Evolutionary conservation across 768 basidiomycete species (phyloP).

Genomic region (Amanita jacksonii): DNA sequence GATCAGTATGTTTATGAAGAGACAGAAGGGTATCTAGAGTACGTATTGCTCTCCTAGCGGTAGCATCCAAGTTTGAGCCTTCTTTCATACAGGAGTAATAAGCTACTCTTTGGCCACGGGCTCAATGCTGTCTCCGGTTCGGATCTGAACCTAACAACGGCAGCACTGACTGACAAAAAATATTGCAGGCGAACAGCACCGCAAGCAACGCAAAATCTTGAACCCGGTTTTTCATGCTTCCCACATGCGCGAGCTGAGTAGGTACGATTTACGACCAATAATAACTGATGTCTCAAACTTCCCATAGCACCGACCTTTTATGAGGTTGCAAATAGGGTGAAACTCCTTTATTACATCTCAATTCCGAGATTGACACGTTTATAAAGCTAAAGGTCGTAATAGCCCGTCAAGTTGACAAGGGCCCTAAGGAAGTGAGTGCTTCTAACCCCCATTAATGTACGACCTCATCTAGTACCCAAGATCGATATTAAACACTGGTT

Average conservation of each 20-base stretch:
- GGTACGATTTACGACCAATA: not conserved
- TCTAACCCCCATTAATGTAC: not conserved
- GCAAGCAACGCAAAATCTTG: slow-evolving; percentile 32
- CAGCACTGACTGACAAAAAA: slow-evolving; percentile 18
- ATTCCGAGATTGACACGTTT: not conserved
- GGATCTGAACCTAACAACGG: slow-evolving; percentile 7
- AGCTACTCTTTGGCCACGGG: not conserved
- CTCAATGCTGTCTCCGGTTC: not conserved
- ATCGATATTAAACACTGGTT: slow-evolving; percentile 26
- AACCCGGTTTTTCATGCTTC: slow-evolving; percentile 33
- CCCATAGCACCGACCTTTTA: slow-evolving; percentile 25
- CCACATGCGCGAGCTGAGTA: slow-evolving; percentile 32
- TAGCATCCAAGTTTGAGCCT: slow-evolving; percentile 3
- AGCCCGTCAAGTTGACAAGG: not conserved
- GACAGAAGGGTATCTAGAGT: slow-evolving; percentile 17
- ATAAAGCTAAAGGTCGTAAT: not conserved
- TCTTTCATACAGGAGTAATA: not conserved
- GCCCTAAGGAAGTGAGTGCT: not conserved
- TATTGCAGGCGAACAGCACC: slow-evolving; percentile 31
- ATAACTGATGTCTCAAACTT: not conserved
- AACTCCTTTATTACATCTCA: not conserved
- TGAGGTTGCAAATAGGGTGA: slow-evolving; percentile 20
- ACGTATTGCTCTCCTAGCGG: slow-evolving; percentile 3
- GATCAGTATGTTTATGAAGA: slow-evolving; percentile 24
- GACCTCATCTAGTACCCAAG: slow-evolving; percentile 11